These are phyloP conservation scores for Usnea hakonensis DNA, from an alignment of 495 filamentous ascomycete species.

Conservation along the genomic window DNA sequence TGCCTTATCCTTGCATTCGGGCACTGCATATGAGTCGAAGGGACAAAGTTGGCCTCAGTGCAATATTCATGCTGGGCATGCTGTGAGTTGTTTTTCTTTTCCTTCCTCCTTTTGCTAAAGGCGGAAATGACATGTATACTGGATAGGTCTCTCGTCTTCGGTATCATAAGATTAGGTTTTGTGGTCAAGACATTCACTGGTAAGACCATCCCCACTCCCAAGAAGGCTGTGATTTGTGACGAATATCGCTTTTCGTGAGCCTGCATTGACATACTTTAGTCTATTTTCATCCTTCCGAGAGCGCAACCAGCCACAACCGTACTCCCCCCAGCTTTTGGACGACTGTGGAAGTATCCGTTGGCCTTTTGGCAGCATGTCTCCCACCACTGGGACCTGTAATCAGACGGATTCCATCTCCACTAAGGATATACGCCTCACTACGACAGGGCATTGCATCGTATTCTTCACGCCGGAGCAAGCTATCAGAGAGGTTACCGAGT, in stretches of 20 bases:
- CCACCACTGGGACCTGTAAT: neutral
- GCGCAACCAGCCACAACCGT: neutral
- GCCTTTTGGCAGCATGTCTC: constrained; percentile 11
- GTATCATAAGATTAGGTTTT: constrained; percentile 8
- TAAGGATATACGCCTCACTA: neutral
- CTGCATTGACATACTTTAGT: neutral
- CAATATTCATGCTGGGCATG: neutral
- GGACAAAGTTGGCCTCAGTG: constrained; percentile 5
- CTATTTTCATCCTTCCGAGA: neutral
- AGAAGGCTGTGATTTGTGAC: neutral
- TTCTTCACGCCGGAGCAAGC: no score
- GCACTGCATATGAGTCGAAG: constrained; percentile 3
- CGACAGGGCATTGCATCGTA: no score
- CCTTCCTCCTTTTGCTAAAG: neutral
- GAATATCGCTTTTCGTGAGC: neutral
- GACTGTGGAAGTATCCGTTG: constrained; percentile 6
- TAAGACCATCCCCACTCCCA: neutral
- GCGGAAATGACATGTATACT: neutral
- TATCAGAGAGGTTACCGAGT: no score
- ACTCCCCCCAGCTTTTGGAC: constrained; percentile 8
- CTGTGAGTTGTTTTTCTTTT: constrained; percentile 8
- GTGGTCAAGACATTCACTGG: constrained; percentile 3
- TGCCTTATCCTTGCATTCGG: constrained; percentile 12
- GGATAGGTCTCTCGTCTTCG: neutral
- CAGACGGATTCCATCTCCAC: neutral